Conservation (phyloP, 2,329 filamentous ascomycete species). For the Polytolypa hystricis region DNA sequence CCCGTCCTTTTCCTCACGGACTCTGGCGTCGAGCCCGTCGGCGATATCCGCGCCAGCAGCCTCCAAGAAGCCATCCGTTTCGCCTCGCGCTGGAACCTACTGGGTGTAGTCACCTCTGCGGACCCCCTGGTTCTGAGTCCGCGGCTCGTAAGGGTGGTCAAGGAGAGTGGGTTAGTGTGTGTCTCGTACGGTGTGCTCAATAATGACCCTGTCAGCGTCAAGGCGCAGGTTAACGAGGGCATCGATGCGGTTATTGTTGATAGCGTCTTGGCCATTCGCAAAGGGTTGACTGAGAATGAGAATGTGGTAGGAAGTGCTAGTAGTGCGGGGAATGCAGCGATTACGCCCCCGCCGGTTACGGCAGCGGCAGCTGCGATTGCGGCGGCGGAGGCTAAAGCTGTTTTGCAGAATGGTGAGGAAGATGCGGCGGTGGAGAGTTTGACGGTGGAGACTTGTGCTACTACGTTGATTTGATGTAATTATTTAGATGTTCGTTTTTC, state of each 20-base stretch:
- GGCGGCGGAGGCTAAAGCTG: not conserved
- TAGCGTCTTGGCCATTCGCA: slow-evolving; percentile 81
- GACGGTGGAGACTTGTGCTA: too few relatives aligned
- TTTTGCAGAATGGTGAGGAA: too few relatives aligned
- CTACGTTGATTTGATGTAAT: too few relatives aligned
- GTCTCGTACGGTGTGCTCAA: slow-evolving; percentile 89
- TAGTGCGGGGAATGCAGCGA: too few relatives aligned
- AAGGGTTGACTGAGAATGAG: slow-evolving; percentile 57
- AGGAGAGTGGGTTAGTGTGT: slow-evolving; percentile 86
- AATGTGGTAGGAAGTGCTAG: slow-evolving; percentile 4
- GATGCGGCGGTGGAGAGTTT: too few relatives aligned
- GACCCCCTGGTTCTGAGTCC: slow-evolving; percentile 84
- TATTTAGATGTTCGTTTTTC: too few relatives aligned
- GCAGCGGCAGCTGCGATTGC: not conserved
- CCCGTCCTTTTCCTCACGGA: slow-evolving; percentile 92
- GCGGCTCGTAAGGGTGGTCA: slow-evolving; percentile 79
- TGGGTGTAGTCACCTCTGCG: slow-evolving; percentile 82
- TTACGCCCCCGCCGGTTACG: not conserved
- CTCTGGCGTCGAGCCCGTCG: slow-evolving; percentile 67
- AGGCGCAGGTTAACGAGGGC: slow-evolving; percentile 88
- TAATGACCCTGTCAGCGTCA: slow-evolving; percentile 75
- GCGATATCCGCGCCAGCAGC: slow-evolving; percentile 80
- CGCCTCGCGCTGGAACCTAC: slow-evolving; percentile 83
- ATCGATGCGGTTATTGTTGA: slow-evolving; percentile 98
- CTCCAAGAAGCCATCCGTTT: slow-evolving; percentile 94